phyloP scores from a whole-genome alignment of 495 filamentous ascomycete species.

The Astrothelium macrocarpum region DNA sequence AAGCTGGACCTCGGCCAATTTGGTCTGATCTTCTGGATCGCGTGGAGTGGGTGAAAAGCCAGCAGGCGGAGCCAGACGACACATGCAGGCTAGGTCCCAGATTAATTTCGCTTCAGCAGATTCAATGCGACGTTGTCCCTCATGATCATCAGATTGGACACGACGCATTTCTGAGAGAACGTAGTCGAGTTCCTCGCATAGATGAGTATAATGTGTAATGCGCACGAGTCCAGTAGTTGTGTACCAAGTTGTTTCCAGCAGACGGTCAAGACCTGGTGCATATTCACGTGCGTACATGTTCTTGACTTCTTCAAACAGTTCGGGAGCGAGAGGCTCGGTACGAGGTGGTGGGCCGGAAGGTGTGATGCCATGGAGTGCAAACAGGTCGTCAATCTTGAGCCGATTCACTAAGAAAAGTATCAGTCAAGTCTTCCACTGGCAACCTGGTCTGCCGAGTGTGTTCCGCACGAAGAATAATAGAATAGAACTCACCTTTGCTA shows the following conservation, averaged over 20 bases:
- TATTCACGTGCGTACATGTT: constrained; percentile 69
- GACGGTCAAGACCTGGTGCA: constrained; percentile 61
- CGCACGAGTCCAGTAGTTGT: constrained; percentile 41
- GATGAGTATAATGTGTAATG: constrained; percentile 39
- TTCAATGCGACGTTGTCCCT: constrained; percentile 17
- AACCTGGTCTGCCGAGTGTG: not conserved
- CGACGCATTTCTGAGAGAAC: constrained; percentile 27
- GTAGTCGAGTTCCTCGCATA: constrained; percentile 21
- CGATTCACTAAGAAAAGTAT: constrained; percentile 48
- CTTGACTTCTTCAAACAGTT: constrained; percentile 56
- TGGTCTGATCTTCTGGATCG: constrained; percentile 11
- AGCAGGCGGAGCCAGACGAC: constrained; percentile 13
- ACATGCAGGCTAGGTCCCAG: constrained; percentile 30
- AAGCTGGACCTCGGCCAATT: constrained; percentile 45
- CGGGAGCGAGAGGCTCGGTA: constrained; percentile 37
- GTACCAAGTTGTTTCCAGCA: constrained; percentile 84
- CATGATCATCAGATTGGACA: constrained; percentile 35
- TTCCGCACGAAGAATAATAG: too few species aligned
- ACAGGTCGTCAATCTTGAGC: constrained; percentile 66
- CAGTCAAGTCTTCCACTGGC: not conserved
- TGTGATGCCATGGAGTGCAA: constrained; percentile 53
- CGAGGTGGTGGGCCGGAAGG: constrained; percentile 50
- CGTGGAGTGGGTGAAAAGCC: not conserved
- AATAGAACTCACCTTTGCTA: constrained; percentile 28
- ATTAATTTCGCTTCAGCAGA: constrained; percentile 30